Base-by-base conservation (phyloP, 805 yeast species). In the Spathaspora gorwiae region DNA sequence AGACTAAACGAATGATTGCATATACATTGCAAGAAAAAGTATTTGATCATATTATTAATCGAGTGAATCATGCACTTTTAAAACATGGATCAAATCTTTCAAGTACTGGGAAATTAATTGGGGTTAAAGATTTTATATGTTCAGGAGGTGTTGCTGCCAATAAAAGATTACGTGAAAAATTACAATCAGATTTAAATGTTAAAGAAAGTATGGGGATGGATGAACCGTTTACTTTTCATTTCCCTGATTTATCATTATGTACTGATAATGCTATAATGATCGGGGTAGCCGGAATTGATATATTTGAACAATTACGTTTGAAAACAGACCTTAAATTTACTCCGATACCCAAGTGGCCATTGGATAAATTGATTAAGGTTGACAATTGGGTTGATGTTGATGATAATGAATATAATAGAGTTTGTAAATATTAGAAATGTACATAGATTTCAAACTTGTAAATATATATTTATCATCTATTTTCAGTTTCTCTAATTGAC, bases 241-340 rank as follows among this genome's bases (percentile, higher is more conserved):
- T 81, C 54, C 96, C 97, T 0, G 81, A 79, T 15, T 68, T 81
- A 2, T 64, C 73, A 1, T 67, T 90, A 48, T 94, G 99, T 59
- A 89, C 97, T 0, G 99, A 94, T 58, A 94, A 94, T 62, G 96
- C 97, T 0, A 79, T 89, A 2, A 94, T 94, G 99, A 94, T 94
- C 43, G 99, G 97, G 1, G 88, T 95, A 82, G 96, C 98, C 0
- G 99, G 97, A 0, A 87, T 92, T 7, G 97, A 92, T 60, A 65
- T 90, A 14, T 84, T 68, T 58, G 96, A 90, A 59, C 53, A 60
- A 13, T 74, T 76, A 6, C 60, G 65, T 14, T 36, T 62, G 15
- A 66, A 73, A 10, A 78, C 90, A 0, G 76, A 73, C 6, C 54
- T 86, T 36, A 73, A 65, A 9, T 77, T 81, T 2, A 56, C 75